Percentiles rank a stretch among this genome's conserved stretches.
Evolutionary conservation across 495 filamentous ascomycete species (phyloP).

Genomic region (Tuber umbilicatum): DNA sequence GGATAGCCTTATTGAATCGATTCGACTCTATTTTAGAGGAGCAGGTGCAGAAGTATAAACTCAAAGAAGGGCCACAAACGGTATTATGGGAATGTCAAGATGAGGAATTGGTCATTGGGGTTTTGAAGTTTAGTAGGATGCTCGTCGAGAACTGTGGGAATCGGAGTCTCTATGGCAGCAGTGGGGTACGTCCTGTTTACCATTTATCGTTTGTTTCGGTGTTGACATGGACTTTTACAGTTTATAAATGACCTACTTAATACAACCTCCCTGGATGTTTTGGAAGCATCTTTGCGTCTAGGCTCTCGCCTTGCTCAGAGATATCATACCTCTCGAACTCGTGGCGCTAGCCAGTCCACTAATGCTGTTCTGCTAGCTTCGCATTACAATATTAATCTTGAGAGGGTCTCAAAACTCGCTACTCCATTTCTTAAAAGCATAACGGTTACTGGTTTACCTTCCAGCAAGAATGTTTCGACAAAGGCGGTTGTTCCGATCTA

Average conservation of each 20-base stretch:
- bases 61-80: slow-evolving; percentile 73
- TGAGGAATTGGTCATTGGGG: slow-evolving; percentile 62
- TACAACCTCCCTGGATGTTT: slow-evolving; percentile 69
- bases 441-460: slow-evolving; percentile 44
- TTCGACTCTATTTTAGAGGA: slow-evolving; percentile 84
- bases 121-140: slow-evolving; percentile 76
- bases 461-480: slow-evolving; percentile 35
- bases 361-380: slow-evolving; percentile 67
- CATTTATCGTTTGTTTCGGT: not conserved
- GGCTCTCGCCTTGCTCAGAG: slow-evolving; percentile 78
- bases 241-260: slow-evolving; percentile 82
- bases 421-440: slow-evolving; percentile 70
- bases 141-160: slow-evolving; percentile 95
- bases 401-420: slow-evolving; percentile 74
- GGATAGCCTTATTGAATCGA: slow-evolving; percentile 89
- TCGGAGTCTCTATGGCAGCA: slow-evolving; percentile 90
- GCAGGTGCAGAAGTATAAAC: slow-evolving; percentile 71
- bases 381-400: slow-evolving; percentile 92
- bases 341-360: slow-evolving; percentile 43
- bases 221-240: slow-evolving; percentile 34
- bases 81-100: slow-evolving; percentile 44
- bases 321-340: slow-evolving; percentile 81
- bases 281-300: slow-evolving; percentile 68
- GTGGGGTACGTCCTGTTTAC: slow-evolving; percentile 44
- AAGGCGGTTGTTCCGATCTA: slow-evolving; percentile 51